Evolutionary conservation across 306 rosid species (phyloP).

Genomic region (Canavalia ensiformis): DNA sequence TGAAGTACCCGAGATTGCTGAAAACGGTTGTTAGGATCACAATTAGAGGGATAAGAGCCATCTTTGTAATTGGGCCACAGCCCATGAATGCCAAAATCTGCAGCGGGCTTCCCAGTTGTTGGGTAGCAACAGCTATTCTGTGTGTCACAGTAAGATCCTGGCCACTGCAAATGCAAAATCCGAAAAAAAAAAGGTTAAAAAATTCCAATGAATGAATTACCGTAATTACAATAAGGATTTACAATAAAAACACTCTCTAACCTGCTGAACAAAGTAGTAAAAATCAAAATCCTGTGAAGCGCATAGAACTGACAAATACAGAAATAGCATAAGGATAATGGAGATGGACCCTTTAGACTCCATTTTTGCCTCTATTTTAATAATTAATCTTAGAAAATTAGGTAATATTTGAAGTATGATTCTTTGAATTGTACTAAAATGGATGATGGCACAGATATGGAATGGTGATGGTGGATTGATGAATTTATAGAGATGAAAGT

Average conservation of each 20-base stretch:
- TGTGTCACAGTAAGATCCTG: constrained; percentile 69
- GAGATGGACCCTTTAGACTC: constrained; percentile 33
- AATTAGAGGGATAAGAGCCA: constrained; percentile 60
- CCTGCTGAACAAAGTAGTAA: constrained; percentile 75
- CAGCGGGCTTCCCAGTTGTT: constrained; percentile 61
- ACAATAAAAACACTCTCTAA: neutral
- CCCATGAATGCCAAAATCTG: constrained; percentile 67
- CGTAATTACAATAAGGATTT: too few species aligned
- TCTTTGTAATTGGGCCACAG: constrained; percentile 63
- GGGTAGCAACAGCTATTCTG: constrained; percentile 61
- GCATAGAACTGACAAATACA: constrained; percentile 51
- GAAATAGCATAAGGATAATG: constrained; percentile 53
- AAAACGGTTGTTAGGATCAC: constrained; percentile 58
- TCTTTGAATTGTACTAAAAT: neutral
- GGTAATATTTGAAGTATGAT: neutral
- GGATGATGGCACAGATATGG: neutral
- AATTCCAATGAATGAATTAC: neutral
- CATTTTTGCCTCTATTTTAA: constrained; percentile 9
- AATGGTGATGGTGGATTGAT: neutral
- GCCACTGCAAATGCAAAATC: constrained; percentile 54
- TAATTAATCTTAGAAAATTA: neutral
- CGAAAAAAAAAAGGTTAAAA: neutral
- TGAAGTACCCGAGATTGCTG: constrained; percentile 56
- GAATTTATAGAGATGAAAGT: constrained; percentile 36
- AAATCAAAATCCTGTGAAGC: constrained; percentile 62